These are phyloP conservation scores for Myxozyma neotropica DNA, from an alignment of 805 yeast species.

Conservation along the genomic window DNA sequence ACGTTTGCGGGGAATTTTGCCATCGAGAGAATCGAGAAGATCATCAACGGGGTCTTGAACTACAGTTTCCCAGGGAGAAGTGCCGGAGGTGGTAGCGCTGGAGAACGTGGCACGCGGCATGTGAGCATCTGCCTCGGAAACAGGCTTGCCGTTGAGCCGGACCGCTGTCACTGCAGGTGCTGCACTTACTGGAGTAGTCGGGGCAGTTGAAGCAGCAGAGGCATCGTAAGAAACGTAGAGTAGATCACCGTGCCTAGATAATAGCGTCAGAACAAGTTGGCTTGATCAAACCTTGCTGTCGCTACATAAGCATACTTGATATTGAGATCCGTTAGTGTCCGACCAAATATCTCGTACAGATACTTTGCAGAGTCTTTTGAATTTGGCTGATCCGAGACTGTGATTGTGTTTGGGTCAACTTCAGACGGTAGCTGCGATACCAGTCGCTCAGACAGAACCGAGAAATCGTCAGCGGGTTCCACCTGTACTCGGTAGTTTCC, in stretches of 20 bases:
- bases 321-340: conserved; percentile 43
- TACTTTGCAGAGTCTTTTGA: conserved; percentile 45
- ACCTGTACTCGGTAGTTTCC: conserved; percentile 75
- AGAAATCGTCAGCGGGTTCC: conserved; percentile 51
- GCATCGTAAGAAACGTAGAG: conserved; percentile 1
- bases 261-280: no score
- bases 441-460: conserved; percentile 45
- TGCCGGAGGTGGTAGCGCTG: conserved; percentile 9
- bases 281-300: no score
- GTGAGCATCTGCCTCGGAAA: conserved; percentile 31
- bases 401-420: conserved; percentile 39
- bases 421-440: conserved; percentile 44
- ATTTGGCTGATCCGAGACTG: conserved; percentile 52
- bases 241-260: conserved; percentile 14
- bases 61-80: conserved; percentile 37
- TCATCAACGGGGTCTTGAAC: conserved; percentile 70
- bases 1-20: conserved; percentile 66
- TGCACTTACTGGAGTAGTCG: not conserved
- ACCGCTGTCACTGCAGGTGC: conserved; percentile 17
- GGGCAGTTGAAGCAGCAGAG: conserved; percentile 3
- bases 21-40: conserved; percentile 63
- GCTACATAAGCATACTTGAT: conserved; percentile 43
- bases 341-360: conserved; percentile 46
- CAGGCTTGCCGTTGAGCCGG: conserved; percentile 31
- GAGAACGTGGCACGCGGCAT: conserved; percentile 9